These are phyloP conservation scores for Biscogniauxia mediterranea DNA, from an alignment of 2,329 filamentous ascomycete species.

Conservation along the genomic window DNA sequence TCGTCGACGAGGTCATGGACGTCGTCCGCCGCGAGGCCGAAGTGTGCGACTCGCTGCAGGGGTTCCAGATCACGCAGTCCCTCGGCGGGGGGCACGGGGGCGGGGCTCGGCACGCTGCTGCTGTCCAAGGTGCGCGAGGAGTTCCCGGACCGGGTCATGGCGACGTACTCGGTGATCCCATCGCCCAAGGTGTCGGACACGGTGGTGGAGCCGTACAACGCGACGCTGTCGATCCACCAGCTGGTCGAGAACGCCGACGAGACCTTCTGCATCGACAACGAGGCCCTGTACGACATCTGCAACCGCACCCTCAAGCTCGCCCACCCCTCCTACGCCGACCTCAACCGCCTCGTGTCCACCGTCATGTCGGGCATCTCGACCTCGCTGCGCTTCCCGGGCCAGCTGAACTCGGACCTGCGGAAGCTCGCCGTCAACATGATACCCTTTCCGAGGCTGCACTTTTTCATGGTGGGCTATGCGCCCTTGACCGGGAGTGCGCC, in stretches of 20 bases:
- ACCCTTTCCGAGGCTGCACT: slow-evolving; percentile 99
- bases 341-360: slow-evolving; percentile 98
- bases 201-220: slow-evolving; percentile 99
- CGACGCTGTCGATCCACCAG: slow-evolving; percentile 97
- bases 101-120: slow-evolving; percentile 98
- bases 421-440: slow-evolving; percentile 99
- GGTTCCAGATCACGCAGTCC: slow-evolving; percentile 99
- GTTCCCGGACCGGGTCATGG: slow-evolving; percentile 99
- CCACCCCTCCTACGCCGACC: slow-evolving; percentile 97
- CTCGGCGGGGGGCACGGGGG: slow-evolving; percentile 99
- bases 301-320: slow-evolving; percentile 99
- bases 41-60: slow-evolving; percentile 98
- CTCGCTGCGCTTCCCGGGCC: slow-evolving; percentile 97
- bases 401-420: slow-evolving; percentile 99
- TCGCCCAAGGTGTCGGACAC: slow-evolving; percentile 99
- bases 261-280: slow-evolving; percentile 99
- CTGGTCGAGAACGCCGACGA: slow-evolving; percentile 99
- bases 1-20: slow-evolving; percentile 96
- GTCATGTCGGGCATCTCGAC: slow-evolving; percentile 99
- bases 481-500: slow-evolving; percentile 79
- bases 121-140: slow-evolving; percentile 99
- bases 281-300: slow-evolving; percentile 99
- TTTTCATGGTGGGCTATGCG: slow-evolving; percentile 99
- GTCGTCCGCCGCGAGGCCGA: slow-evolving; percentile 98
- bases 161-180: slow-evolving; percentile 97